Conservation (phyloP, 352 stramenopile species). For the Stephanocyclus meneghinianus region DNA sequence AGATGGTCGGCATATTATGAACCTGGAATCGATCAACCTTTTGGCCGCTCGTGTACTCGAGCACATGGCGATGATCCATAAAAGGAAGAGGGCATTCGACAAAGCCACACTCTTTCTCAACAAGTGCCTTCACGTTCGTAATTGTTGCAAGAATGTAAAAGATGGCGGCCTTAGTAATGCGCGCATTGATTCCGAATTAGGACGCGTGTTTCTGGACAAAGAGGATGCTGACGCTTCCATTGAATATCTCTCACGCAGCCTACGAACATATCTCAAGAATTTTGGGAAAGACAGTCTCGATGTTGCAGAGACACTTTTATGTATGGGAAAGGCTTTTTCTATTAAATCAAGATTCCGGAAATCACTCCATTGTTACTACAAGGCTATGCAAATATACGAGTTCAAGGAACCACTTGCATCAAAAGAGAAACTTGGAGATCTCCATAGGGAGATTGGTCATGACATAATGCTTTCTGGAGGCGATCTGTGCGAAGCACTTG, state of each 20-base stretch:
- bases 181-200: conserved; percentile 40
- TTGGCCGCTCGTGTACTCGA: conserved; percentile 46
- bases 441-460: conserved; percentile 54
- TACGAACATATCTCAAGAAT: conserved; percentile 47
- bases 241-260: conserved; percentile 47
- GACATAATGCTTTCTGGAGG: conserved; percentile 47
- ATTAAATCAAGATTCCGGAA: conserved; percentile 58
- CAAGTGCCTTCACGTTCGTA: conserved; percentile 50
- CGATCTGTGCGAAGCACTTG: conserved; percentile 57
- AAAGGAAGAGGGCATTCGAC: conserved; percentile 19
- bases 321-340: conserved; percentile 58
- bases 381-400: conserved; percentile 60
- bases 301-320: conserved; percentile 54
- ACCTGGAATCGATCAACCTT: conserved; percentile 62
- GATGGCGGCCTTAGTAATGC: conserved; percentile 48
- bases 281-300: conserved; percentile 60
- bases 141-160: conserved; percentile 37
- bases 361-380: conserved; percentile 66
- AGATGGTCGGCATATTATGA: conserved; percentile 12
- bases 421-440: conserved; percentile 57
- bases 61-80: conserved; percentile 52
- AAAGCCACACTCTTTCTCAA: conserved; percentile 43
- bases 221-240: conserved; percentile 57
- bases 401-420: conserved; percentile 50
- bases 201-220: conserved; percentile 38